A percentile compares a stretch with the other conserved stretches of the same genome.
phyloP scores from a whole-genome alignment of 1,139 yeast species.

The Entelexis paramagnoliae region DNA sequence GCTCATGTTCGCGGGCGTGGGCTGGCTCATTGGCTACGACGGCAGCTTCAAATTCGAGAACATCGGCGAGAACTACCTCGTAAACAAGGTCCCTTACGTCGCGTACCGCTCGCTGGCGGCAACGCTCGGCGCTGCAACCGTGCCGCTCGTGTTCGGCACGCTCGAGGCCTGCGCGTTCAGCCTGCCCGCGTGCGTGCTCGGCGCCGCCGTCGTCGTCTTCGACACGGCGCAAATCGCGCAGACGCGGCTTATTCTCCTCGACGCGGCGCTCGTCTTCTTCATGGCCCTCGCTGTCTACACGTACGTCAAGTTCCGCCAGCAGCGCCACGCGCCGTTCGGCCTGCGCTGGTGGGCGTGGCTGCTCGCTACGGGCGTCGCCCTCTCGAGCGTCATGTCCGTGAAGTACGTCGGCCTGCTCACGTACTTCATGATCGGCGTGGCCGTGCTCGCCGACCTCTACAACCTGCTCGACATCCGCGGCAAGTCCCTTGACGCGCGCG shows the following conservation, averaged over 20 bases:
- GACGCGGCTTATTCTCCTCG: constrained; percentile 79
- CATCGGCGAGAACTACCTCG: constrained; percentile 74
- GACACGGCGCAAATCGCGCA: constrained; percentile 91
- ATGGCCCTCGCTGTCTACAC: constrained; percentile 70
- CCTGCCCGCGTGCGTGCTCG: constrained; percentile 65
- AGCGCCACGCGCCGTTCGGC: constrained; percentile 57
- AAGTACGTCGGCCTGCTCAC: constrained; percentile 94
- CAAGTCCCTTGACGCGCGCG: constrained; percentile 20
- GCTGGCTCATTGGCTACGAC: constrained; percentile 78
- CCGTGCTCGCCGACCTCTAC: constrained; percentile 84
- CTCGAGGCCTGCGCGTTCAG: constrained; percentile 76
- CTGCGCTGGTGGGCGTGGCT: constrained; percentile 83
- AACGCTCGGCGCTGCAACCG: constrained; percentile 66
- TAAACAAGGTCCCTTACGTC: constrained; percentile 74
- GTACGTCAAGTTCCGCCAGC: constrained; percentile 70
- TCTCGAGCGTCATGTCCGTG: constrained; percentile 82
- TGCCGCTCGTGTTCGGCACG: constrained; percentile 72
- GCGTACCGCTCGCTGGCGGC: constrained; percentile 82
- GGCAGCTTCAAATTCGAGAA: constrained; percentile 85
- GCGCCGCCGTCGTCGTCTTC: constrained; percentile 71
- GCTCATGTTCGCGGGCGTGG: constrained; percentile 79
- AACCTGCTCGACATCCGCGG: constrained; percentile 67
- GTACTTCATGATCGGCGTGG: constrained; percentile 73
- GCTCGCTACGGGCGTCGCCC: constrained; percentile 64
- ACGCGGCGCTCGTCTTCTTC: constrained; percentile 74